Conservation (phyloP, 1,284 basidiomycete species). For the Phylloboletellus chloephorus region DNA sequence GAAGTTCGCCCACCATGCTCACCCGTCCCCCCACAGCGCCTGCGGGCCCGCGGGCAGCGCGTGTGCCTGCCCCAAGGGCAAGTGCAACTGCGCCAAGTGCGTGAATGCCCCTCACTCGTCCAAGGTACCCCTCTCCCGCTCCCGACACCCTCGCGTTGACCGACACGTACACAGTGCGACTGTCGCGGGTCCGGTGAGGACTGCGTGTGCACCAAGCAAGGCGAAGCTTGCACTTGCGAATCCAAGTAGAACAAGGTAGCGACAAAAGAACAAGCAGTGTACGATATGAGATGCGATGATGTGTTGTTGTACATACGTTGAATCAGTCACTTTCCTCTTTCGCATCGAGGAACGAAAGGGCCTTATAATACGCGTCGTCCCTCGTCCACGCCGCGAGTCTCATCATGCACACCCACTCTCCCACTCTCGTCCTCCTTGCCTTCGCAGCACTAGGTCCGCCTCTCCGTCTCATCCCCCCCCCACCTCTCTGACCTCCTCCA, state of each 20-base stretch:
- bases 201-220: constrained; percentile 17
- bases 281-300: background rate
- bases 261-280: constrained; percentile 15
- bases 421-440: constrained; percentile 20
- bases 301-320: too few relatives aligned
- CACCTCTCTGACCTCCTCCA: background rate
- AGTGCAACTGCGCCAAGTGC: constrained; percentile 18
- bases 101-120: constrained; percentile 20
- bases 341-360: constrained; percentile 28
- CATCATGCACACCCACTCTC: constrained; percentile 14
- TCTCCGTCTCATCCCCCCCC: background rate
- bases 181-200: constrained; percentile 18
- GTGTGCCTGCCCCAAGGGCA: constrained; percentile 19
- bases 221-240: constrained; percentile 15
- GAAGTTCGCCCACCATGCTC: background rate
- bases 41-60: constrained; percentile 21
- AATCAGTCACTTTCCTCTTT: constrained; percentile 15
- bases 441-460: constrained; percentile 19
- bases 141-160: background rate
- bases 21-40: too few relatives aligned
- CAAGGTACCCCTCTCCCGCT: constrained; percentile 9
- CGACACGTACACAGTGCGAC: constrained; percentile 17
- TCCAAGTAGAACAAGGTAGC: constrained; percentile 12
- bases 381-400: constrained; percentile 6
- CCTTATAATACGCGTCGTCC: too few relatives aligned